Evolutionary conservation across 108 stramenopile genomes (phyloP).

Genomic region (Epithemia pelagica): DNA sequence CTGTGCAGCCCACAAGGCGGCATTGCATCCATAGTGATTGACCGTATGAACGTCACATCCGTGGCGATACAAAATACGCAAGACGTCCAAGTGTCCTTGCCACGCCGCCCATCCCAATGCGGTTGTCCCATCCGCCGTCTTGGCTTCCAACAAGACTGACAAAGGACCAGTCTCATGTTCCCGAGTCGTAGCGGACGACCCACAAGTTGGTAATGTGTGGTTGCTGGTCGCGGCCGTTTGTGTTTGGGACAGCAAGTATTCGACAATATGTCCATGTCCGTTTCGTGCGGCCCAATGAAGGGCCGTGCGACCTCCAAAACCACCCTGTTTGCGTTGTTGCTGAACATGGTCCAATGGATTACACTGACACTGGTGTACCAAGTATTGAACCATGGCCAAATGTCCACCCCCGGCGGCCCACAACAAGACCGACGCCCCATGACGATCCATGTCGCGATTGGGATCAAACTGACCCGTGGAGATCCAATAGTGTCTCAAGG

Average conservation of each 20-base stretch:
- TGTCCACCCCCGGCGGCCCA: constrained; percentile 81
- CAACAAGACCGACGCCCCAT: constrained; percentile 55
- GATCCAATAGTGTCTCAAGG: constrained; percentile 7
- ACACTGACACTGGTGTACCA: constrained; percentile 45
- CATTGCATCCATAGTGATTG: constrained; percentile 79
- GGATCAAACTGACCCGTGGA: constrained; percentile 15
- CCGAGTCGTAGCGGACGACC: background rate
- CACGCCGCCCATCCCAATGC: constrained; percentile 85
- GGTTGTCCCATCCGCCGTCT: constrained; percentile 75
- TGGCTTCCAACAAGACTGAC: constrained; percentile 48
- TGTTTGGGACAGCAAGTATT: constrained; percentile 37
- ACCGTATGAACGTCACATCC: constrained; percentile 35
- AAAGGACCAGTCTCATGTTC: background rate
- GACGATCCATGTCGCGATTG: constrained; percentile 28
- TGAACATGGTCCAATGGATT: constrained; percentile 34
- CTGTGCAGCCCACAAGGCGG: constrained; percentile 77
- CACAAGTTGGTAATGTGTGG: background rate
- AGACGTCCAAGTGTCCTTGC: constrained; percentile 70
- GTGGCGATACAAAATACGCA: constrained; percentile 40
- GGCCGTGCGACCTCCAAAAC: constrained; percentile 73
- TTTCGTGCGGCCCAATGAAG: constrained; percentile 87
- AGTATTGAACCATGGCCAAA: constrained; percentile 47
- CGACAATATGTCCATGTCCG: constrained; percentile 59
- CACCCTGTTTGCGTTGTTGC: constrained; percentile 60
- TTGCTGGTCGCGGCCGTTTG: background rate